These are phyloP conservation scores for Melaleuca alternifolia DNA, from an alignment of 345 rosid species.

Conservation along the genomic window DNA sequence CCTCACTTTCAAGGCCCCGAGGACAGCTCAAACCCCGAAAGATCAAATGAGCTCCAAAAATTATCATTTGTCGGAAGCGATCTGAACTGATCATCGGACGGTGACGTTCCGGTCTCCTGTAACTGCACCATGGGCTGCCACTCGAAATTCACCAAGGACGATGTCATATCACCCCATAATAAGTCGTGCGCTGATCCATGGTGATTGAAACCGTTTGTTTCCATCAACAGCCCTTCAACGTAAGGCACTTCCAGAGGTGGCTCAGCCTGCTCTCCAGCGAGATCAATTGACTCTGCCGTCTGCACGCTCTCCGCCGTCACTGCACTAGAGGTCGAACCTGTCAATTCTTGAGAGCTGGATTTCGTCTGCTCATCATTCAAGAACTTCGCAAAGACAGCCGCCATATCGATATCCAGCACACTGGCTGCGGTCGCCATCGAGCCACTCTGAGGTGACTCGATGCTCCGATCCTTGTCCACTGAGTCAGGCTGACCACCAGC, in stretches of 20 bases:
- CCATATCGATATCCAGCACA: constrained; percentile 49
- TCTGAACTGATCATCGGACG: constrained; percentile 7
- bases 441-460: background rate
- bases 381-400: constrained; percentile 62
- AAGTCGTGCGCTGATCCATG: background rate
- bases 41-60: constrained; percentile 20
- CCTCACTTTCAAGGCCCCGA: constrained; percentile 15
- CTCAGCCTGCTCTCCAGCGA: background rate
- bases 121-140: constrained; percentile 13
- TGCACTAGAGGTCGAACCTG: background rate
- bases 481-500: background rate
- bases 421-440: background rate
- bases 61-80: background rate
- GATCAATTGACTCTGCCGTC: background rate
- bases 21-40: constrained; percentile 34
- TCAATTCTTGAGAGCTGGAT: background rate
- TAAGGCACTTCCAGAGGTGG: background rate
- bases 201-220: background rate
- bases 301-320: background rate
- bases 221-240: background rate
- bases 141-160: constrained; percentile 14
- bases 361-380: constrained; percentile 14
- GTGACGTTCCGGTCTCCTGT: constrained; percentile 8
- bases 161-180: constrained; percentile 16
- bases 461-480: background rate